Base-by-base conservation (phyloP, 495 filamentous ascomycete species). In the Penicillium ucsense region DNA sequence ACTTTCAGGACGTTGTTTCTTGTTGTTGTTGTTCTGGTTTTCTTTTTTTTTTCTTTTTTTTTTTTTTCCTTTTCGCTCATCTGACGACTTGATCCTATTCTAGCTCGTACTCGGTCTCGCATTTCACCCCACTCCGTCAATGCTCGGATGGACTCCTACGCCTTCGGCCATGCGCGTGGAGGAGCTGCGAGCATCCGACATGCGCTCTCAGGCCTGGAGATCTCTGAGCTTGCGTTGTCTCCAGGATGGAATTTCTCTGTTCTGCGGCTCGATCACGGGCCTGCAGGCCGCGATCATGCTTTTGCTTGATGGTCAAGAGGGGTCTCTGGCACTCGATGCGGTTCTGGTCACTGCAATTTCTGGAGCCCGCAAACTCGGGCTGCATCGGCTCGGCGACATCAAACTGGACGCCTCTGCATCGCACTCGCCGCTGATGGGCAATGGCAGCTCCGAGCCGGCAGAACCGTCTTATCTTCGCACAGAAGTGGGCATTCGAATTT, bases 221-320 rank as follows among this genome's bases (percentile, higher is more conserved):
- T 49, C 55, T 5, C 57, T 65, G 35, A 50, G 39, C 9, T 8
- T 61, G 32, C 60, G 60, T 27, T 65, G 62, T 48, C 55, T 65
- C 3, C 50, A 48, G 31, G 57, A 55, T 7, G 27, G 41, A 0
- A 42, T 61, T 6, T 52, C 57, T 4, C 35, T 61, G 4, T 65
- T 63, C 41, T 61, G 60, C 53, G 60, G 55, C 12, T 63, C 62
- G n/a, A 56, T 63, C 31, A 31, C 53, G 28, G 50, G 54, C 35
- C 39, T 65, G 31, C 62, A 63, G 41, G 60, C 62, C 9, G 57
- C 58, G 11, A 41, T 63, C 1, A 61, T 65, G 62, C 49, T 63
- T 38, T 43, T 65, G n/a, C 53, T 65, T 6, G 57, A 60, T 44
- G 44, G 51, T 30, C 51, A 63, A 44, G 58, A 55, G 29, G 49